Percentiles rank a stretch among this genome's conserved stretches.
These are phyloP conservation scores for Aphanomyces astaci DNA, from an alignment of 352 stramenopile genomes.

Conservation along the genomic window DNA sequence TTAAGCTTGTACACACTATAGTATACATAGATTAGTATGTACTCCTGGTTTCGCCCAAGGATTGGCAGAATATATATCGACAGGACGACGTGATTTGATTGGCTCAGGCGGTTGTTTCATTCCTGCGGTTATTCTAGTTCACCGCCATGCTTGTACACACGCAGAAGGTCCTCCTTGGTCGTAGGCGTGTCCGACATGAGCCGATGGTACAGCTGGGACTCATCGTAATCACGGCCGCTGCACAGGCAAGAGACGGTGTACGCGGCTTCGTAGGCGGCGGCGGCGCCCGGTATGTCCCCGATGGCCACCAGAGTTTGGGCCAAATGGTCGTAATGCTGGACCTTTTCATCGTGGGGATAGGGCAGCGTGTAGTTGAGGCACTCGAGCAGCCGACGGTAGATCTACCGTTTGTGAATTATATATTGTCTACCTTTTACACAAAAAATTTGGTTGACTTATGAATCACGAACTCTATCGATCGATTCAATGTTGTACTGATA, in stretches of 20 bases:
- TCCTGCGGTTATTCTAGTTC: no score
- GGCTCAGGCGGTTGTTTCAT: no score
- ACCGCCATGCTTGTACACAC: neutral
- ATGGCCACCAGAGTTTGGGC: conserved; percentile 62
- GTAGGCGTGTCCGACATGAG: conserved; percentile 59
- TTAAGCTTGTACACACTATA: no score
- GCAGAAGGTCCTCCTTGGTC: conserved; percentile 29
- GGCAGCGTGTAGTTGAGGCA: conserved; percentile 66
- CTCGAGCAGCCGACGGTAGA: conserved; percentile 60
- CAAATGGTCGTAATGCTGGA: conserved; percentile 79
- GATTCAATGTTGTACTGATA: no score
- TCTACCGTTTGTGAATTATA: conserved; percentile 33
- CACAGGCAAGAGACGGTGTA: conserved; percentile 54
- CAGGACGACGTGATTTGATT: no score
- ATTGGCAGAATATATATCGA: no score
- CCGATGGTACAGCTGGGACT: conserved; percentile 49
- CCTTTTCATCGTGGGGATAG: conserved; percentile 65
- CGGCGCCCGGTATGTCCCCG: conserved; percentile 42
- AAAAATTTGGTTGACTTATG: neutral
- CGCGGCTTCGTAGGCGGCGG: conserved; percentile 43
- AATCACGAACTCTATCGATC: no score
- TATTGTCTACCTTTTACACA: no score
- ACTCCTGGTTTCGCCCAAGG: no score
- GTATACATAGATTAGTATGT: no score
- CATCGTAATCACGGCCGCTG: conserved; percentile 48